A percentile compares a stretch with the other conserved stretches of the same genome.
Conservation (phyloP, 805 yeast genomes). For the Pichia paraexigua region DNA sequence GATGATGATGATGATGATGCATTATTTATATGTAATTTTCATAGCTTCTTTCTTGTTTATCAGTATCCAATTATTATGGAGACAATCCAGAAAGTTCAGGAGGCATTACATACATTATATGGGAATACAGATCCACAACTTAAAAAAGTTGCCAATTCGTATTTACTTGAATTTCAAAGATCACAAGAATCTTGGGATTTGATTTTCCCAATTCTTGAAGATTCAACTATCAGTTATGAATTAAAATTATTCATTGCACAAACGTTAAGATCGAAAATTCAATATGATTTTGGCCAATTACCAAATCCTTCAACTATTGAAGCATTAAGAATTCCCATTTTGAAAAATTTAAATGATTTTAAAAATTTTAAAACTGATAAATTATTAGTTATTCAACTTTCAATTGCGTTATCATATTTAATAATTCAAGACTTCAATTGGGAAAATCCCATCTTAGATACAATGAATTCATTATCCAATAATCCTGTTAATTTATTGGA, state of each 20-base stretch:
- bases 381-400: constrained; percentile 73
- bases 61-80: neutral
- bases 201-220: constrained; percentile 46
- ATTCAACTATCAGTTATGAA: constrained; percentile 33
- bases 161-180: constrained; percentile 76
- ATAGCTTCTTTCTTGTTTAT: too few relatives aligned
- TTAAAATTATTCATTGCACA: constrained; percentile 82
- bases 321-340: constrained; percentile 60
- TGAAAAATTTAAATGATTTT: constrained; percentile 44
- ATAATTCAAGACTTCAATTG: constrained; percentile 72
- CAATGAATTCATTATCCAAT: constrained; percentile 42
- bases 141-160: constrained; percentile 42
- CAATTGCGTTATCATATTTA: constrained; percentile 73
- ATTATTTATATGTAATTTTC: too few relatives aligned
- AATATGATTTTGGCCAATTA: constrained; percentile 77
- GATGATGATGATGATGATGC: too few relatives aligned
- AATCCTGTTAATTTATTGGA: constrained; percentile 51
- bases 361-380: constrained; percentile 25
- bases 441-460: constrained; percentile 63
- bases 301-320: constrained; percentile 43
- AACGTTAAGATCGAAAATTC: constrained; percentile 76
- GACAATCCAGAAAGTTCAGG: constrained; percentile 24
- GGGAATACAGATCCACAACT: constrained; percentile 26
- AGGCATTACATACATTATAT: constrained; percentile 41
- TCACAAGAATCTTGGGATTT: constrained; percentile 74